phyloP scores from a whole-genome alignment of 2,329 filamentous ascomycete species.

The Aspergillus fumigatus region DNA sequence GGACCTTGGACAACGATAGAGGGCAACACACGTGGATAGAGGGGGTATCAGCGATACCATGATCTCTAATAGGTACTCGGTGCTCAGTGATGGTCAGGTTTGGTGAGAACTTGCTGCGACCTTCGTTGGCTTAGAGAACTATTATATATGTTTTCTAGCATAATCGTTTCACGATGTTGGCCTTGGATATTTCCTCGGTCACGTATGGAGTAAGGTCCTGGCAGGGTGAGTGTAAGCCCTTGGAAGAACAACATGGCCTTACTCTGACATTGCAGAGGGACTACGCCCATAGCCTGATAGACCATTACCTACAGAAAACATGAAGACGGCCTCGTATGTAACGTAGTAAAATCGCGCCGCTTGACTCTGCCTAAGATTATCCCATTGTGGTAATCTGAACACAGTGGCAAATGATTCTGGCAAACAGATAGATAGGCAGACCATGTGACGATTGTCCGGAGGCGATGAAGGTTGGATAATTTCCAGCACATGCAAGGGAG shows the following conservation, averaged over 20 bases:
- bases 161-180: neutral
- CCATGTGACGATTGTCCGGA: neutral
- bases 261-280: neutral
- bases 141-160: neutral
- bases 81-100: too few relatives aligned
- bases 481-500: conserved; percentile 19
- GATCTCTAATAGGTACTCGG: too few relatives aligned
- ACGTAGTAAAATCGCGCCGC: neutral
- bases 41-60: neutral
- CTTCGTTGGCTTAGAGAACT: too few relatives aligned
- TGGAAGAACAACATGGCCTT: neutral
- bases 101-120: too few relatives aligned
- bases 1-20: neutral
- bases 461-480: conserved; percentile 1
- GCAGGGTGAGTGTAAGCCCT: neutral
- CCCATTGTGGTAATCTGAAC: neutral
- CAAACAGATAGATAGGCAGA: neutral
- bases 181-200: neutral
- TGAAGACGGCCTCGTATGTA: neutral
- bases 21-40: neutral
- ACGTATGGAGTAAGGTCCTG: neutral
- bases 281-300: too few relatives aligned
- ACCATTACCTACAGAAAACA: too few relatives aligned
- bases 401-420: neutral
- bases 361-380: neutral